phyloP scores from a whole-genome alignment of 352 stramenopile genomes.

The Lagenidium giganteum region DNA sequence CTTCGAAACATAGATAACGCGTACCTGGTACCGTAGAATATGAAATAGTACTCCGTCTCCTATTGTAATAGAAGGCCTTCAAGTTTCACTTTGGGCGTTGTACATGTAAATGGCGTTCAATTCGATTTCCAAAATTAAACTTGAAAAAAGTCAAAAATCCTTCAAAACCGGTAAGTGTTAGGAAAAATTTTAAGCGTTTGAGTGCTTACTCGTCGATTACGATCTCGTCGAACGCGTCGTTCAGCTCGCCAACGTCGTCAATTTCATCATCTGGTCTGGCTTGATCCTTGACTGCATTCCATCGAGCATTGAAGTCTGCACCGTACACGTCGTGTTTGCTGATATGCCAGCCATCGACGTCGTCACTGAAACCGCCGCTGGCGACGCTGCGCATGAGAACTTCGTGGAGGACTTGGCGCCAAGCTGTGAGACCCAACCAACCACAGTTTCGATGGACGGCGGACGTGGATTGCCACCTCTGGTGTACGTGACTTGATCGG shows the following conservation, averaged over 20 bases:
- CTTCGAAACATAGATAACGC: no score
- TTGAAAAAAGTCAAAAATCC: no score
- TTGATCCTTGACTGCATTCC: neutral
- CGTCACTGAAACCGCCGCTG: constrained; percentile 4
- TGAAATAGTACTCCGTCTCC: no score
- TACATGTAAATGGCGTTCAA: no score
- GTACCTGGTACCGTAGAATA: no score
- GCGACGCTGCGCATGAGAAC: constrained; percentile 9
- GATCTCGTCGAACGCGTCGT: constrained; percentile 1
- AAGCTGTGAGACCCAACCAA: constrained; percentile 7
- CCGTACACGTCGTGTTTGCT: constrained; percentile 14
- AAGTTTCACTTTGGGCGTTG: no score
- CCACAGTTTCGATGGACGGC: constrained; percentile 1
- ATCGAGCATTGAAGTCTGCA: constrained; percentile 2
- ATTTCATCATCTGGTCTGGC: no score
- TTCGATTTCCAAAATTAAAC: no score
- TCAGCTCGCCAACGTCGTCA: neutral
- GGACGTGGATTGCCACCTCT: constrained; percentile 1
- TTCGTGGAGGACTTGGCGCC: constrained; percentile 1
- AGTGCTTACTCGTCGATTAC: constrained; percentile 6
- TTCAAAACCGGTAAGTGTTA: no score
- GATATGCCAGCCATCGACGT: constrained; percentile 12
- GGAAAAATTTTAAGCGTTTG: no score
- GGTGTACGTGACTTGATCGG: constrained; percentile 9
- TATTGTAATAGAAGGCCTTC: no score